Evolutionary conservation across 2,329 filamentous ascomycete genomes (phyloP), one percentile per base, ranked within the genome.

Genomic region (Colletotrichum lini): DNA sequence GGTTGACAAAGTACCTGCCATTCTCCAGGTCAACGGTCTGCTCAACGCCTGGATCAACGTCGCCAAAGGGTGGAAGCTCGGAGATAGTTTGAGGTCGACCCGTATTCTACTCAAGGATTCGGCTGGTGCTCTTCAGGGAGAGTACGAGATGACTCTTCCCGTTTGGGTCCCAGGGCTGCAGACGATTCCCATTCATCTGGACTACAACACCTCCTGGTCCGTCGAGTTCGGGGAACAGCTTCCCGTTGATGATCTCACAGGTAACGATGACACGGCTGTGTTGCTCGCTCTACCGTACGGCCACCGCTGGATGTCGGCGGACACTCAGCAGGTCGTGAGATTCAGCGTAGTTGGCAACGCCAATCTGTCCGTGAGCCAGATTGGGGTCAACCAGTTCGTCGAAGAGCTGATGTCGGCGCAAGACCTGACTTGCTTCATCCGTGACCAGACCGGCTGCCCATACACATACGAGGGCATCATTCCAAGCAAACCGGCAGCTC

Each of bases 1-100:
- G 0, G 74, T 86, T 1, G 82, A 85, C 44, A 77, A 78, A 2
- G 81, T 84, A 0, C 76, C 76, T 2, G 72, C 82, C 0, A 74
- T 82, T 12, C 76, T 80, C 3, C 72, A 78, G 5, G 83, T 85
- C 3, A 79, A 80, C 5, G 76, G 79, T 7, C 77, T 81, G 18
- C 80, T 84, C 63, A 83, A 83, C 26, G 88, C 88, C 0, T 90
- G 88, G 88, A 66, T 70, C 0, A 63, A 75, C 4, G 75, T 89
- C 10, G 83, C 85, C 0, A 74, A 76, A 23, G 78, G 78, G 4
- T 90, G 88, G 88, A 74, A 73, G 18, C 72, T 67, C 75, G 76
- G 79, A 23, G 75, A 61, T 75, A 81, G 74, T 21, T 72, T 77
- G 6, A 83, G 74, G 64, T 26, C 42, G 16, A 68, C 71, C 12